phyloP scores from a whole-genome alignment of 176 grass and related monocot genomes.

The Ensete ventricosum region DNA sequence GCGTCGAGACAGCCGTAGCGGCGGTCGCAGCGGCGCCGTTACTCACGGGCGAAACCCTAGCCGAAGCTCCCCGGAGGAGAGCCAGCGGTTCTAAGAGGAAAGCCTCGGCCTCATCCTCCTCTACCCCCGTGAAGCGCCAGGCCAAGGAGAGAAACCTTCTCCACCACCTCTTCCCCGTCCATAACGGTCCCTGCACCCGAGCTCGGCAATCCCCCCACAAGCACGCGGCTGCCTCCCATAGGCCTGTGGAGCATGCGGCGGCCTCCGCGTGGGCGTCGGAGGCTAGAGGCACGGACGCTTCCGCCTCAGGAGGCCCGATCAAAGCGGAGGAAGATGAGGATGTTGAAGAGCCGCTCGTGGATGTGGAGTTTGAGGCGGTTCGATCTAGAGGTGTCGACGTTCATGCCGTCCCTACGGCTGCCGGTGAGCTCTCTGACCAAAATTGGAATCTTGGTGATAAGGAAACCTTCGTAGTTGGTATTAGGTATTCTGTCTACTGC shows the following conservation, averaged over 20 bases:
- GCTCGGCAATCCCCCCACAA: constrained; percentile 88
- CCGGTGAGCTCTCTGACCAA: constrained; percentile 43
- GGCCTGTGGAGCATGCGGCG: constrained; percentile 10
- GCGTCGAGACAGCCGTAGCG: constrained; percentile 28
- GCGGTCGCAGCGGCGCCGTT: constrained; percentile 21
- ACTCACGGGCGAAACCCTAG: constrained; percentile 13
- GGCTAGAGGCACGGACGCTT: constrained; percentile 19
- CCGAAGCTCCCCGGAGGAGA: constrained; percentile 16
- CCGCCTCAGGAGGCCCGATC: constrained; percentile 23
- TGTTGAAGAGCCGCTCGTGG: constrained; percentile 32
- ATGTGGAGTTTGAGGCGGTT: constrained; percentile 60
- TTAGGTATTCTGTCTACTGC: background rate
- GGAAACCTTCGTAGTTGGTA: constrained; percentile 13
- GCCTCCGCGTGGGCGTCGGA: constrained; percentile 17
- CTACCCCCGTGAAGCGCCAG: constrained; percentile 53
- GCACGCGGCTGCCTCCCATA: constrained; percentile 25
- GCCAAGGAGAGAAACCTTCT: constrained; percentile 84
- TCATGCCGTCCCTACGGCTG: constrained; percentile 84
- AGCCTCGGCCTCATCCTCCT: constrained; percentile 31
- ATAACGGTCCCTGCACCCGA: constrained; percentile 84
- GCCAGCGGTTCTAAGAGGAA: constrained; percentile 69
- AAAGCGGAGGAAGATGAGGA: constrained; percentile 31
- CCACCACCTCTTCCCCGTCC: constrained; percentile 46
- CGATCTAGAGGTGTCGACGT: constrained; percentile 68
- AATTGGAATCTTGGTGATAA: constrained; percentile 17